These are phyloP conservation scores for Silene vulgaris DNA, from an alignment of 179 eudicot genomes.

Conservation along the genomic window DNA sequence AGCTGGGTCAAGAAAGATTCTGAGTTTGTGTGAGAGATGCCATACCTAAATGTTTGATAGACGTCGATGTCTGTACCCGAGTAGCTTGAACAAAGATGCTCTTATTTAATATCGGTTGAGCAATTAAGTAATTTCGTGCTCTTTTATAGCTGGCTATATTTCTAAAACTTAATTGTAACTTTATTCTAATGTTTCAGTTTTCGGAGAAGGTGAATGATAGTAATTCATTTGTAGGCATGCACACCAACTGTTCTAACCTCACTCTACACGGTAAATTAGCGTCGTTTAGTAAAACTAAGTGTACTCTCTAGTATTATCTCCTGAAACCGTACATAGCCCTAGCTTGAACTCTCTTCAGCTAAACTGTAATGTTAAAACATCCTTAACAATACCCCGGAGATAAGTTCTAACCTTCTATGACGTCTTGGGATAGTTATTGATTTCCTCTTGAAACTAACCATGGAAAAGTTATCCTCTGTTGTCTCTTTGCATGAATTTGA, in stretches of 20 bases:
- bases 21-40: slow-evolving; percentile 8
- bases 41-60: not conserved
- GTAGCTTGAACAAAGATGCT: not conserved
- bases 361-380: too few species aligned
- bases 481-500: slow-evolving; percentile 4
- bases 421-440: not conserved
- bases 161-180: not conserved
- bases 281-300: too few species aligned
- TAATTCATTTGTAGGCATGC: too few species aligned
- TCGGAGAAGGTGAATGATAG: too few species aligned
- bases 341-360: too few species aligned
- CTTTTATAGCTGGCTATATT: not conserved
- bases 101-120: not conserved
- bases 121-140: slow-evolving; percentile 1
- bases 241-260: too few species aligned
- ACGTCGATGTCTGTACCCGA: not conserved
- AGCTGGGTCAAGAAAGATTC: slow-evolving; percentile 9
- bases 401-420: not conserved
- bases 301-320: too few species aligned
- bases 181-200: too few species aligned
- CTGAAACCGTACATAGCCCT: too few species aligned
- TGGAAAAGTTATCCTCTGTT: not conserved
- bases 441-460: not conserved
- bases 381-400: too few species aligned
- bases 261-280: too few species aligned